Percentiles rank a stretch among this genome's conserved stretches.
These are phyloP conservation scores for Monosporascus sp. DNA, from an alignment of 2,329 filamentous ascomycete species.

Conservation along the genomic window DNA sequence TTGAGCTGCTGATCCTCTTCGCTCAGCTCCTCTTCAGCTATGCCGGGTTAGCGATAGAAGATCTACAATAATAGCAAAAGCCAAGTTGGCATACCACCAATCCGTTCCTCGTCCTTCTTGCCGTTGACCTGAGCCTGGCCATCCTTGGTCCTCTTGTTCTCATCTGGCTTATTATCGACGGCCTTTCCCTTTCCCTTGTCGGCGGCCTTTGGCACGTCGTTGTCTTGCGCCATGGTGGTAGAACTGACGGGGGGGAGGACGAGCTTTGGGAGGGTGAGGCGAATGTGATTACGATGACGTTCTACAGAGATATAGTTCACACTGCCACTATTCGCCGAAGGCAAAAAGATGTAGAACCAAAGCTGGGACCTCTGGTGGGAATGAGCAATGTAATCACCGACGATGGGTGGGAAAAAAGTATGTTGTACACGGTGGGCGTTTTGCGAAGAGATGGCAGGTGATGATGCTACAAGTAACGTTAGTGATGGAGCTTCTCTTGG, in stretches of 20 bases:
- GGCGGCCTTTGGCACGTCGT: conserved; percentile 74
- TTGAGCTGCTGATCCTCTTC: conserved; percentile 99
- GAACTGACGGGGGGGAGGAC: conserved; percentile 14
- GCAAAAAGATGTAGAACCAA: not conserved
- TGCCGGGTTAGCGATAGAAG: conserved; percentile 29
- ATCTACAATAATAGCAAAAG: conserved; percentile 2
- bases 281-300: not conserved
- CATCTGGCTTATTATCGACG: conserved; percentile 58
- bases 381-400: not conserved
- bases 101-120: conserved; percentile 70
- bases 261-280: not conserved
- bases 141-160: conserved; percentile 59
- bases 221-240: conserved; percentile 83
- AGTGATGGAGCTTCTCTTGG: not conserved
- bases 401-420: not conserved
- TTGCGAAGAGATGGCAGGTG: not conserved
- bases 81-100: conserved; percentile 33
- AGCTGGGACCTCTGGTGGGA: not conserved
- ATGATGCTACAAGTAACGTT: not conserved
- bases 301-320: not conserved
- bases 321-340: not conserved
- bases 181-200: conserved; percentile 98
- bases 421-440: not conserved
- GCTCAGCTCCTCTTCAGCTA: conserved; percentile 76
- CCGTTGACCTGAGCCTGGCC: conserved; percentile 66